Conservation (phyloP, 768 basidiomycete species). For the Crucibulum laeve region DNA sequence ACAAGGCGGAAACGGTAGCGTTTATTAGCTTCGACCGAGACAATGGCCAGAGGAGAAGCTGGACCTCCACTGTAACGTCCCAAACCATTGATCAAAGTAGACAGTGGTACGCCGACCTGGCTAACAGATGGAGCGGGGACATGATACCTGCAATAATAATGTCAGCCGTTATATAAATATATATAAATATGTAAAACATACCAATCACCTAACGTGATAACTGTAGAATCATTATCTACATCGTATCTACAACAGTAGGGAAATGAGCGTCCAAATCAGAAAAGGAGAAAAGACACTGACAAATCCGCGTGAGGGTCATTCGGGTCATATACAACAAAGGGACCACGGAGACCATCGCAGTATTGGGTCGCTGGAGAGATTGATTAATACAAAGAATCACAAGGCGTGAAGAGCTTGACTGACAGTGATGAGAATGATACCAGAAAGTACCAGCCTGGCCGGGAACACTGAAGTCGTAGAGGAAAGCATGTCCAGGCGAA, state of each 20-base stretch:
- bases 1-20: conserved; percentile 36
- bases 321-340: conserved; percentile 40
- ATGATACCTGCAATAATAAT: neutral
- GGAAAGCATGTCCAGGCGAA: conserved; percentile 28
- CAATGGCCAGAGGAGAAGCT: neutral
- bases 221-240: conserved; percentile 33
- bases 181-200: conserved; percentile 17
- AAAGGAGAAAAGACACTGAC: conserved; percentile 27
- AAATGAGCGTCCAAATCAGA: neutral
- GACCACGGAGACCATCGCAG: conserved; percentile 44
- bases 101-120: neutral
- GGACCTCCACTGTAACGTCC: neutral
- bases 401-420: conserved; percentile 6
- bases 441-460: conserved; percentile 43
- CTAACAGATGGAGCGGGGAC: neutral
- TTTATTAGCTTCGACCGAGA: neutral
- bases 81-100: neutral
- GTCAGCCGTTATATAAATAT: neutral
- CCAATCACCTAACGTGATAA: neutral
- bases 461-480: conserved; percentile 29
- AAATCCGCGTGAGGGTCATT: conserved; percentile 33
- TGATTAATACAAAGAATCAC: conserved; percentile 20
- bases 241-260: neutral
- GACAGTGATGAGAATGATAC: conserved; percentile 27
- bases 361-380: conserved; percentile 32